phyloP scores from a whole-genome alignment of 129 eudicot species.

The Helianthus annuus region HanXRQr2.0-SUNRISE NC_035442.2:175204401-175204900 shows the following conservation, averaged over 20 bases:
- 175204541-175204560: slow-evolving; percentile 75
- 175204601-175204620: not conserved
- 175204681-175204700: slow-evolving; percentile 80
- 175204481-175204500: slow-evolving; percentile 76
- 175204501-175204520: slow-evolving; percentile 72
- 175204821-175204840: slow-evolving; percentile 56
- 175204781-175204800: slow-evolving; percentile 73
- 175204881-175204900: slow-evolving; percentile 20
- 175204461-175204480: slow-evolving; percentile 78
- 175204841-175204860: slow-evolving; percentile 65
- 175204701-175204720: slow-evolving; percentile 85
- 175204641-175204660: slow-evolving; percentile 52
- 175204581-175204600: too few species aligned
- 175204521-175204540: slow-evolving; percentile 64
- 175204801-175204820: slow-evolving; percentile 63
- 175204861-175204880: slow-evolving; percentile 29
- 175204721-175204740: slow-evolving; percentile 75
- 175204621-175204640: not conserved
- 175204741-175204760: slow-evolving; percentile 86
- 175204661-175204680: slow-evolving; percentile 74
- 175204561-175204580: slow-evolving; percentile 37
- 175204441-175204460: slow-evolving; percentile 88
- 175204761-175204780: slow-evolving; percentile 88
- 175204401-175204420: slow-evolving; percentile 80
- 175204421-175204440: slow-evolving; percentile 84